Base-by-base conservation (phyloP, 257 asterid species). In the Scutellaria baicalensis region DNA sequence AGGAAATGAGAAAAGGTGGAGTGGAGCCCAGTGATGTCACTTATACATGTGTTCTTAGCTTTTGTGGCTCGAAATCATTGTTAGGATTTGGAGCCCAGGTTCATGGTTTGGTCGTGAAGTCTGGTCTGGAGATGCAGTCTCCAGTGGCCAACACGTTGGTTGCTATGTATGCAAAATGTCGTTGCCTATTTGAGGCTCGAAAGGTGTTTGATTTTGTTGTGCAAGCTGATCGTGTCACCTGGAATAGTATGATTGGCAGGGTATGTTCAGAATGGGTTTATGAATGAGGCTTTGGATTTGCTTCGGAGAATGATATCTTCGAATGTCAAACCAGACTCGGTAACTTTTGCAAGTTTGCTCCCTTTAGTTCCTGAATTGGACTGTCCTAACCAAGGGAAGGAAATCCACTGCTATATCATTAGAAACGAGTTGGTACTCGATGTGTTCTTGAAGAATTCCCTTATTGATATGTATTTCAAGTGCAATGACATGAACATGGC, bases 221-320 rank as follows among this genome's bases (percentile, higher is more conserved):
- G 33, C 75, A 65, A 52, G 77, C 82, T 56, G 88, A 83, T 66
- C 52, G 52, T 21, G 83, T 93, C 63, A 77, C 90, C 3, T 93
- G 96, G 97, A 93, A 90, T 70, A 90, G 81, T 27, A 90, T 93
- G 83, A 85, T 93, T 43, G 94, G 94, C n/a, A 48, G 97, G 97
- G 44, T 89, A 83, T 72, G 87, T 84, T 11, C 97, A 85, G 73
- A 91, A 89, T 39, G 96, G 95, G 51, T 72, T 59, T 39, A 83
- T 87, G 84, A 51, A 66, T 9, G 94, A 87, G 49, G 92, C 86
- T 4, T 36, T 85, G 74, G 76, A 70, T 56, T 74, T 86, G 75
- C 89, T 93, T 58, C 67, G 42, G 20, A 66, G 73, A 71, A 84
- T 93, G 95, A 69, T 85, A 59, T 59, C 73, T 47, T 77, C 69